A percentile compares a stretch with the other conserved stretches of the same genome.
Conservation (phyloP, 2,329 filamentous ascomycete species). For the Fusarium anguioides region DNA sequence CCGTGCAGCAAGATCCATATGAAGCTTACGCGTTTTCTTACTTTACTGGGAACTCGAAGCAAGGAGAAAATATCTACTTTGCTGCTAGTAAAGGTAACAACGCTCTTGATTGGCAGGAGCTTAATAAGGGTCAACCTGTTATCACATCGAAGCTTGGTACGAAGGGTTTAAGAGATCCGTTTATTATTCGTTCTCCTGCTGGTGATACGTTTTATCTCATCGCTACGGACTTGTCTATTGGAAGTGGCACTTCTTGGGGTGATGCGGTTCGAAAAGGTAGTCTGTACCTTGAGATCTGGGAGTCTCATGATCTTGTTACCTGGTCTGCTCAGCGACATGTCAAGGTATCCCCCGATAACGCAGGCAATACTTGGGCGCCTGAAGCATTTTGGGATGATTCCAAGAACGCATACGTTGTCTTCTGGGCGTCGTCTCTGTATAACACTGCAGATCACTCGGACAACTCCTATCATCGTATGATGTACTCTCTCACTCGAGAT, state of each 20-base stretch:
- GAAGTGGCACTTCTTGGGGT: constrained; percentile 64
- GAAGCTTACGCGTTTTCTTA: constrained; percentile 64
- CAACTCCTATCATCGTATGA: constrained; percentile 62
- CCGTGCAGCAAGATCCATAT: constrained; percentile 47
- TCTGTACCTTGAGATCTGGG: constrained; percentile 64
- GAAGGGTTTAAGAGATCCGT: constrained; percentile 62
- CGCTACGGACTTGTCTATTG: constrained; percentile 65
- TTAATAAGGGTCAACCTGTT: constrained; percentile 60
- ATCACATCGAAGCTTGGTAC: constrained; percentile 60
- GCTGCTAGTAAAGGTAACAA: constrained; percentile 64
- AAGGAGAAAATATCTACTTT: constrained; percentile 64
- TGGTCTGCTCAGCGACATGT: constrained; percentile 64
- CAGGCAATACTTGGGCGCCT: constrained; percentile 66
- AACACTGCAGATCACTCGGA: constrained; percentile 55
- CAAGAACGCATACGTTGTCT: constrained; percentile 57
- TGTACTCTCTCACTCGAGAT: constrained; percentile 62
- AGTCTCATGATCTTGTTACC: constrained; percentile 60
- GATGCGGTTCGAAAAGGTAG: constrained; percentile 60
- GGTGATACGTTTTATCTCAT: constrained; percentile 64
- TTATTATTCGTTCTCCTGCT: constrained; percentile 62
- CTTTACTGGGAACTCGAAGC: constrained; percentile 58
- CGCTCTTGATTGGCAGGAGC: constrained; percentile 61
- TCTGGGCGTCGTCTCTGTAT: constrained; percentile 60
- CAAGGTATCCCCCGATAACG: constrained; percentile 59
- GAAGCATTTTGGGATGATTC: constrained; percentile 62